phyloP scores from a whole-genome alignment of 768 basidiomycete genomes.

The Tricholoma sp. region DNA sequence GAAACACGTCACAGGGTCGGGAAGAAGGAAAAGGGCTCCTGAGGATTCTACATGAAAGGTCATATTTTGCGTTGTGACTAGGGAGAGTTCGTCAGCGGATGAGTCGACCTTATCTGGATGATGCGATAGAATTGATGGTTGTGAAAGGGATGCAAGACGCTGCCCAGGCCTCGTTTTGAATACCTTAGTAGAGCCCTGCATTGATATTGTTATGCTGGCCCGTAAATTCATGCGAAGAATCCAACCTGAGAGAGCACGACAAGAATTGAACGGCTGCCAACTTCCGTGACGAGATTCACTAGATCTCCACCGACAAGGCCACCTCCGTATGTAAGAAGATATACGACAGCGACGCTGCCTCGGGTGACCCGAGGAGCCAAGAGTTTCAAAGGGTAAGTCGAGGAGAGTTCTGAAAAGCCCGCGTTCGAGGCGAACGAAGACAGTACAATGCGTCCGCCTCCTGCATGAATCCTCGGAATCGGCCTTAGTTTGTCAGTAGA shows the following conservation, averaged over 20 bases:
- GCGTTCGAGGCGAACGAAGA: constrained; percentile 48
- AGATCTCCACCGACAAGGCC: constrained; percentile 87
- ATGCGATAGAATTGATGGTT: constrained; percentile 1
- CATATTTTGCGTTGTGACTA: constrained; percentile 58
- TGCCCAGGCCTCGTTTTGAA: constrained; percentile 76
- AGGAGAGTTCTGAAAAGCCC: constrained; percentile 69
- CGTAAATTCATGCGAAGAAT: background rate
- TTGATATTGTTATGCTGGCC: background rate
- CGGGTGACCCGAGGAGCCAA: constrained; percentile 60
- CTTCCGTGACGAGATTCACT: constrained; percentile 56
- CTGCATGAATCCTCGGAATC: constrained; percentile 32
- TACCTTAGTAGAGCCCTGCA: constrained; percentile 89
- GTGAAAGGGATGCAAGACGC: constrained; percentile 38
- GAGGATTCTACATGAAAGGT: constrained; percentile 47
- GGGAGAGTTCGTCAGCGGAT: background rate
- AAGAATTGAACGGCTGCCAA: constrained; percentile 53
- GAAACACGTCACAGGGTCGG: constrained; percentile 94
- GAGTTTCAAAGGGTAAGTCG: constrained; percentile 85
- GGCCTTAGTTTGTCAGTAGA: background rate
- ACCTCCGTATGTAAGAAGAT: constrained; percentile 85
- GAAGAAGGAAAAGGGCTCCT: constrained; percentile 73
- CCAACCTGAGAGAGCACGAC: constrained; percentile 82
- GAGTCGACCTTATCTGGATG: background rate
- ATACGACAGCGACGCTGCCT: constrained; percentile 59
- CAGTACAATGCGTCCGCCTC: constrained; percentile 56